phyloP scores from a whole-genome alignment of 345 rosid genomes.

The Geranium brycei region DNA sequence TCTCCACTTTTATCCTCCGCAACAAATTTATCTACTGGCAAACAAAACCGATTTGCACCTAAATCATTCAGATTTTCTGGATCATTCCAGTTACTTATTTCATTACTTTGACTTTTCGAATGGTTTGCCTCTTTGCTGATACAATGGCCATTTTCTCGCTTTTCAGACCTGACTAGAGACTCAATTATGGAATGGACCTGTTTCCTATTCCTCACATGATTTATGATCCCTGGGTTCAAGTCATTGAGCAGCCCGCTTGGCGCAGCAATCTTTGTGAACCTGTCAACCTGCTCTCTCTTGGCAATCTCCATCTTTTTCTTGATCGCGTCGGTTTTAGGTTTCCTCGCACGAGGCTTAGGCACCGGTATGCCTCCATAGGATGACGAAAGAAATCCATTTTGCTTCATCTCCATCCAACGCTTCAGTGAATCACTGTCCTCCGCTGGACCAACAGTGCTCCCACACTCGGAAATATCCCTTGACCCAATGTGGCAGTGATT shows the following conservation, averaged over 20 bases:
- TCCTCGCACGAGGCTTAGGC: conserved; percentile 61
- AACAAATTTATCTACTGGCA: conserved; percentile 14
- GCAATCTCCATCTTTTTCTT: conserved; percentile 64
- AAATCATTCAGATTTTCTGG: conserved; percentile 16
- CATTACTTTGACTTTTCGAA: conserved; percentile 24
- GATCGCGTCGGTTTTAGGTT: conserved; percentile 34
- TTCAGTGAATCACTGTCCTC: conserved; percentile 50
- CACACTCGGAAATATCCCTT: conserved; percentile 58
- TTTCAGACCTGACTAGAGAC: conserved; percentile 57
- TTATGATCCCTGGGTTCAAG: conserved; percentile 84
- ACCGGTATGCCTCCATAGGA: conserved; percentile 50
- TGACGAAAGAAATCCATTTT: conserved; percentile 69
- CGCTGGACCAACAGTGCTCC: conserved; percentile 39
- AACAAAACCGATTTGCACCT: conserved; percentile 19
- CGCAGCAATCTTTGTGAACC: conserved; percentile 72
- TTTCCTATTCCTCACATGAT: conserved; percentile 70
- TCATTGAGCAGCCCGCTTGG: conserved; percentile 86
- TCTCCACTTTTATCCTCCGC: conserved; percentile 16
- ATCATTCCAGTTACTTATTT: conserved; percentile 12
- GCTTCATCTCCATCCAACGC: conserved; percentile 81
- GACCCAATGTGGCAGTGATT: conserved; percentile 18
- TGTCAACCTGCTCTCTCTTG: conserved; percentile 63
- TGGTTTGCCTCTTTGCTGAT: conserved; percentile 19
- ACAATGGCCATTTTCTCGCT: conserved; percentile 14
- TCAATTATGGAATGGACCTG: conserved; percentile 89